A percentile compares a stretch with the other conserved stretches of the same genome.
Evolutionary conservation across 176 grass and related monocot genomes (phyloP).

Genomic region (Zea luxurians): DNA sequence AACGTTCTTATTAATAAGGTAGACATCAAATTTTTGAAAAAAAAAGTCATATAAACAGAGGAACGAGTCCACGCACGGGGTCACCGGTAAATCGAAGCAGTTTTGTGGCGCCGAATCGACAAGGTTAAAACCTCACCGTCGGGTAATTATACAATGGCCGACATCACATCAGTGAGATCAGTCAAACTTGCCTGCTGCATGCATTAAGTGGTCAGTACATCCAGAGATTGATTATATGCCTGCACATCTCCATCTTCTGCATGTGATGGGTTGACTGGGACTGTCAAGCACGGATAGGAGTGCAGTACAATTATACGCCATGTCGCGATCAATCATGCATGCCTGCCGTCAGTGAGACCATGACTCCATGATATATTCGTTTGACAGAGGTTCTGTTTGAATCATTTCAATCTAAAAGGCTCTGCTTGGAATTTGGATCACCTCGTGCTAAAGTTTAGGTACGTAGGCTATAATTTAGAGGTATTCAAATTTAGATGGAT

Average conservation of each 20-base stretch:
- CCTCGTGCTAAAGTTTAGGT: no score
- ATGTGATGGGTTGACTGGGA: not conserved
- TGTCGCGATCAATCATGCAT: not conserved
- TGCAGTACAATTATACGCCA: not conserved
- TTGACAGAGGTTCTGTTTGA: not conserved
- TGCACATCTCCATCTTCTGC: not conserved
- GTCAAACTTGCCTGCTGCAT: conserved; percentile 17
- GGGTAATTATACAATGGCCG: not conserved
- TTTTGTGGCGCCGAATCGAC: not conserved
- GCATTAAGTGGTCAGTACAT: not conserved
- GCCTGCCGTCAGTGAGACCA: not conserved
- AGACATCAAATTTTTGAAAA: no score
- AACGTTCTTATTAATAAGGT: no score
- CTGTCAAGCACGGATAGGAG: not conserved
- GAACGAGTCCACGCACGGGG: no score
- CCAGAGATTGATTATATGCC: not conserved
- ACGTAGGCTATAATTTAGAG: no score
- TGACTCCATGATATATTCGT: not conserved
- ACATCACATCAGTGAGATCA: conserved; percentile 2
- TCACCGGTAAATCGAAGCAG: not conserved
- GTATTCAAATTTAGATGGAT: no score
- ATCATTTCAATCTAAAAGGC: no score
- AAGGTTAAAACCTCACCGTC: not conserved
- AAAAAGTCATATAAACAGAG: no score
- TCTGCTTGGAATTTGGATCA: no score